Evolutionary conservation across 495 filamentous ascomycete species (phyloP).

Genomic region (Neurospora sp.): DNA sequence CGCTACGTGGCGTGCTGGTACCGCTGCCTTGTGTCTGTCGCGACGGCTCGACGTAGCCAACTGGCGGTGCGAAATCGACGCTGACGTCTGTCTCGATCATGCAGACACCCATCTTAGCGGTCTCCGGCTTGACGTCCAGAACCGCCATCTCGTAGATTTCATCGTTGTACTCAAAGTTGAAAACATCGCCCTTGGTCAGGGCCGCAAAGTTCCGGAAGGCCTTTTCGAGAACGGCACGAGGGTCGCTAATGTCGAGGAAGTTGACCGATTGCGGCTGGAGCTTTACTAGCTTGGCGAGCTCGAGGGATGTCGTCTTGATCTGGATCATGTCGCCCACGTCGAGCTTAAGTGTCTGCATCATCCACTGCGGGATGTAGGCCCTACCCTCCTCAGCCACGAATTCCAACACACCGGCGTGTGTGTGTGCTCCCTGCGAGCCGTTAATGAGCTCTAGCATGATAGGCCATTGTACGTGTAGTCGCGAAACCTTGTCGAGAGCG

Average conservation of each 20-base stretch:
- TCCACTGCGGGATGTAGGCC: constrained; percentile 92
- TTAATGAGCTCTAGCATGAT: constrained; percentile 95
- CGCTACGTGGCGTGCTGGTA: constrained; percentile 51
- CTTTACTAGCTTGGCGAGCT: constrained; percentile 83
- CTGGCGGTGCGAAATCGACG: constrained; percentile 88
- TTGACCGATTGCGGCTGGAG: constrained; percentile 83
- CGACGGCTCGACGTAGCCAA: constrained; percentile 85
- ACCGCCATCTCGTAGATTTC: constrained; percentile 85
- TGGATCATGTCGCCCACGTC: constrained; percentile 91
- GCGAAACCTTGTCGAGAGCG: constrained; percentile 87
- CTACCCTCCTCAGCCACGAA: constrained; percentile 97
- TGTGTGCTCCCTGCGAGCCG: constrained; percentile 63
- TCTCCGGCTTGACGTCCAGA: constrained; percentile 79
- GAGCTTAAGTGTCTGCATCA: constrained; percentile 85
- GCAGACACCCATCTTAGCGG: constrained; percentile 68
- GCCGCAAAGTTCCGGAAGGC: constrained; percentile 92
- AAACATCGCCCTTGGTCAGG: constrained; percentile 81
- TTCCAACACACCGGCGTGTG: constrained; percentile 90
- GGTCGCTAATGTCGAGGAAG: constrained; percentile 94
- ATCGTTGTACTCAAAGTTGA: constrained; percentile 93
- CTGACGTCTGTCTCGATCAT: constrained; percentile 91
- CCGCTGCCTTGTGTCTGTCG: constrained; percentile 42
- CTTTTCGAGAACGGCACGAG: constrained; percentile 95
- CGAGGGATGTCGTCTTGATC: constrained; percentile 85
- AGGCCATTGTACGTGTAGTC: constrained; percentile 94